These are phyloP conservation scores for Trichoderma sp. DNA, from an alignment of 2,329 filamentous ascomycete species.

Conservation along the genomic window DNA sequence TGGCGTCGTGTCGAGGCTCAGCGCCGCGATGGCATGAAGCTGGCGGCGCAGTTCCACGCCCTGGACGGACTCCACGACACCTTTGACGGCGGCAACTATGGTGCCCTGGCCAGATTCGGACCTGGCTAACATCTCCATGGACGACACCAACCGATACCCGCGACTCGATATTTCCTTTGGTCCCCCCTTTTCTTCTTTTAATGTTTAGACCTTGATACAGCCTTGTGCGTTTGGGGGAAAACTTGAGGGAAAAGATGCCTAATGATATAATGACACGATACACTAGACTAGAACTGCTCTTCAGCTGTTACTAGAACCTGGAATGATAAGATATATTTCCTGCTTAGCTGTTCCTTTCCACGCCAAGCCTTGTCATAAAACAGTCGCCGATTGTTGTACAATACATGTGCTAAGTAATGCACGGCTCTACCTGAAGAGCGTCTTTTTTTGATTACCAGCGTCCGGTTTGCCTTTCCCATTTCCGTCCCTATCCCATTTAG, in stretches of 20 bases:
- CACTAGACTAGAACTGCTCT: slow-evolving; percentile 9
- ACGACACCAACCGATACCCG: neutral
- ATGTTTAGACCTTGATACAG: slow-evolving; percentile 11
- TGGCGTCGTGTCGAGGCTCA: slow-evolving; percentile 57
- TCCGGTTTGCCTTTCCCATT: neutral
- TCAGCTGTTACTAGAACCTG: slow-evolving; percentile 8
- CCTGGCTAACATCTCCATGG: slow-evolving; percentile 32
- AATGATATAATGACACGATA: slow-evolving; percentile 16
- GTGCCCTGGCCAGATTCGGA: slow-evolving; percentile 49
- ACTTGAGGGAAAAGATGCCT: slow-evolving; percentile 1
- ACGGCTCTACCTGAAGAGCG: neutral
- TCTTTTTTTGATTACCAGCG: neutral
- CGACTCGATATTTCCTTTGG: neutral
- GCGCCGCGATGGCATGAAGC: slow-evolving; percentile 53
- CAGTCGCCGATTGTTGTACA: slow-evolving; percentile 1
- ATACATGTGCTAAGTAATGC: neutral
- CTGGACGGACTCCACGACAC: slow-evolving; percentile 52
- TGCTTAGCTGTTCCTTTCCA: neutral
- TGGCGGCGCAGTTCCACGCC: slow-evolving; percentile 54
- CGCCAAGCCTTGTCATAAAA: neutral
- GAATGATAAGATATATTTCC: slow-evolving; percentile 5
- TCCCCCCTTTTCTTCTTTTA: neutral
- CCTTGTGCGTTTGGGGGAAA: neutral
- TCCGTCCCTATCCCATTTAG: neutral
- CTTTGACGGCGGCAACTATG: slow-evolving; percentile 53